Conservation (phyloP, 139 green algal genomes). For the Chlorokybus atmophyticus region DNA sequence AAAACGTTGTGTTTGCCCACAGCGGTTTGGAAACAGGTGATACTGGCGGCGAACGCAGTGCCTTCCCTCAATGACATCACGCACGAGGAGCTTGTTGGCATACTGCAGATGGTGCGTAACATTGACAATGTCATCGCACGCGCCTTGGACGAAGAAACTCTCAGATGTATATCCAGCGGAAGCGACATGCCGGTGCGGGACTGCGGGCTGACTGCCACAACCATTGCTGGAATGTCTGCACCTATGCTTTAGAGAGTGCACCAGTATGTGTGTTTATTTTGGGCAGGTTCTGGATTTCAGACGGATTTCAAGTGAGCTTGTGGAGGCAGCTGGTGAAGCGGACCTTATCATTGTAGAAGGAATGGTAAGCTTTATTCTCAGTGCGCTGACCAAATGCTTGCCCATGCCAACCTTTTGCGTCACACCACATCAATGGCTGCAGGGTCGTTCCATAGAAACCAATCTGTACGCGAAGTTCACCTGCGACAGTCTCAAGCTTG, state of each 20-base stretch:
- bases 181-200: too few species aligned
- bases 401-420: too few species aligned
- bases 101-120: slow-evolving; percentile 36
- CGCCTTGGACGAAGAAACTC: too few species aligned
- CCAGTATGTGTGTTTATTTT: too few species aligned
- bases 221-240: too few species aligned
- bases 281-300: slow-evolving; percentile 58
- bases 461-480: slow-evolving; percentile 63
- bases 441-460: slow-evolving; percentile 55
- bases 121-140: too few species aligned
- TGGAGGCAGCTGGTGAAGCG: slow-evolving; percentile 37
- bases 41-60: slow-evolving; percentile 66
- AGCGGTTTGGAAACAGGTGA: slow-evolving; percentile 30
- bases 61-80: slow-evolving; percentile 90
- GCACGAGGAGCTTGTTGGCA: slow-evolving; percentile 48
- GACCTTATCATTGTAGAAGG: slow-evolving; percentile 84
- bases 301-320: slow-evolving; percentile 50
- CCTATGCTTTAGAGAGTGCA: too few species aligned
- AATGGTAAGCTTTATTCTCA: too few species aligned
- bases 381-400: too few species aligned
- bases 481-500: slow-evolving; percentile 45
- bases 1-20: not conserved
- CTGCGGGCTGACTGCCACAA: too few species aligned
- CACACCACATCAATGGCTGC: too few species aligned
- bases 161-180: too few species aligned